Evolutionary conservation across 768 basidiomycete species (phyloP).

Genomic region (Boletus rubescentipes): DNA sequence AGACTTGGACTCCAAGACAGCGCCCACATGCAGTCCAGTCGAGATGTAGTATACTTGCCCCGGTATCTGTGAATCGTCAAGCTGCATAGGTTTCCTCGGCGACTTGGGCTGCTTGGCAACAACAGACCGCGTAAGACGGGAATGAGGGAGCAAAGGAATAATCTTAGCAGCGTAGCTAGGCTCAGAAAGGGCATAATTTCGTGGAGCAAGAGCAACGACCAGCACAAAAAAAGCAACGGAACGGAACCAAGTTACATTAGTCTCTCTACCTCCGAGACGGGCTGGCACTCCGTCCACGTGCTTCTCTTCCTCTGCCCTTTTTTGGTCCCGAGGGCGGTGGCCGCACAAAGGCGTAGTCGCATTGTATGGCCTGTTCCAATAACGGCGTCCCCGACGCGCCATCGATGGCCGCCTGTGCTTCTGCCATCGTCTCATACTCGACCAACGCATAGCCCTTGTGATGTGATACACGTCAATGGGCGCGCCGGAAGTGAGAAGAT

Average conservation of each 20-base stretch:
- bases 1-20: no score
- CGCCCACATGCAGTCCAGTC: background rate
- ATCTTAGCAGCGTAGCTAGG: slow-evolving; percentile 3
- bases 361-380: slow-evolving; percentile 83
- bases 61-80: background rate
- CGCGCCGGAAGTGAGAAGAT: background rate
- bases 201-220: slow-evolving; percentile 1
- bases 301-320: slow-evolving; percentile 66
- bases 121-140: slow-evolving; percentile 4
- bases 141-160: background rate
- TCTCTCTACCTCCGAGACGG: slow-evolving; percentile 55
- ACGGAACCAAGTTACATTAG: slow-evolving; percentile 4
- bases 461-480: background rate
- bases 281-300: slow-evolving; percentile 73
- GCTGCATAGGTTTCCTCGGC: background rate
- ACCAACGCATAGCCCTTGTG: slow-evolving; percentile 97
- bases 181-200: background rate
- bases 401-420: slow-evolving; percentile 93
- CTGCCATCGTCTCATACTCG: slow-evolving; percentile 93
- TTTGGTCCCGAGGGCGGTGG: slow-evolving; percentile 81
- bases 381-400: slow-evolving; percentile 80
- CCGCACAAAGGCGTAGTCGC: slow-evolving; percentile 91
- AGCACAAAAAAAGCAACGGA: background rate
- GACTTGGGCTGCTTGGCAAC: slow-evolving; percentile 8
- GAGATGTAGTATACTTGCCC: background rate